Base-by-base conservation (phyloP, 1,139 yeast species). In the Magnusiomyces ingens region DNA sequence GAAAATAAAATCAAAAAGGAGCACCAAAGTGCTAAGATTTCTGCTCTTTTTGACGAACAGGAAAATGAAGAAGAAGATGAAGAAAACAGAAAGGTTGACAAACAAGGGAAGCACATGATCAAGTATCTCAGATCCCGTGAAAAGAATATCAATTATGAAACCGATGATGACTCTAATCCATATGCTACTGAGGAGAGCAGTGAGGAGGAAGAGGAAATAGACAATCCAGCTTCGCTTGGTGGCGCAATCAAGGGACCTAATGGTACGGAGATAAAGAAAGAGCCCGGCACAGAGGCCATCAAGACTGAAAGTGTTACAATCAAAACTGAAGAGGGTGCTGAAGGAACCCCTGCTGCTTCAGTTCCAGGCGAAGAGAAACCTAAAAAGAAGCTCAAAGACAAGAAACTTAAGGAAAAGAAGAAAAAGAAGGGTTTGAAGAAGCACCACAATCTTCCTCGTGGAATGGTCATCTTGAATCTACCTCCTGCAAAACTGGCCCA, bases 1-100 rank as follows among this genome's bases (percentile, higher is more conserved):
- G 97, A 93, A 68, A 80, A 80, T 59, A 85, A 90, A 64, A 85
- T 93, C 67, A 93, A 91, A 70, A 84, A 80, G 62, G 98, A 93
- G 69, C 90, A 88, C 93, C 76, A 89, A 58, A 56, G 55, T 35
- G 58, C 58, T 21, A 62, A 60, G 68, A 88, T 84, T 12, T 76
- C 78, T 42, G 76, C 78, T 50, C 40, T 52, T 43, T 51, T 51
- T 21, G 51, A 51, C 10, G 85, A 79, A 56, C 81, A 75, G 41
- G 85, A 78, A 46, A 79, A 72, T 38, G 76, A 74, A 44, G 73
- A 71, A n/a, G 80, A 75, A 42, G 85, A 80, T 46, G 85, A 82
- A 52, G 75, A 84, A 56, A 80, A 82, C 22, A 79, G 86, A 64
- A 85, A 85, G 65, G 88, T 90, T 50, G 96, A 91, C 69, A 90